These are phyloP conservation scores for Arabidopsis hybrid DNA, from an alignment of 441 rosid genomes.

Conservation along the genomic window DNA sequence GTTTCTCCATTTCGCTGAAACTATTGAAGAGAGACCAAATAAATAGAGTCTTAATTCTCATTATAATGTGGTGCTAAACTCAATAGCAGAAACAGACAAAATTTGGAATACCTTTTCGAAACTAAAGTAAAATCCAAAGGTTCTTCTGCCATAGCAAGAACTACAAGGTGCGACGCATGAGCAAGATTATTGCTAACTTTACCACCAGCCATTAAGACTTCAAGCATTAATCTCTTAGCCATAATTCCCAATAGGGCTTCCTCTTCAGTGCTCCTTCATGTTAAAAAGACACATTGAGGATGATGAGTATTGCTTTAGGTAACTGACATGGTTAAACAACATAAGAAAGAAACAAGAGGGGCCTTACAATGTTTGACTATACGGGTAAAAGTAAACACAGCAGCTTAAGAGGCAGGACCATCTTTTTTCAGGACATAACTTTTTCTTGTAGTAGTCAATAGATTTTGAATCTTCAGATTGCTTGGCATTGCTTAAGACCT, in stretches of 20 bases:
- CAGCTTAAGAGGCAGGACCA: conserved; percentile 81
- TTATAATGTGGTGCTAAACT: conserved; percentile 6
- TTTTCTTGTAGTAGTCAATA: conserved; percentile 65
- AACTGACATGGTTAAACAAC: conserved; percentile 27
- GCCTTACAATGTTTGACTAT: conserved; percentile 59
- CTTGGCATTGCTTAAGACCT: conserved; percentile 80
- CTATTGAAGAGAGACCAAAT: conserved; percentile 46
- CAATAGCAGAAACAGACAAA: neutral
- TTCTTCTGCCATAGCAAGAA: conserved; percentile 59
- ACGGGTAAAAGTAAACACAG: conserved; percentile 61
- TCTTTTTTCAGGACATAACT: conserved; percentile 71
- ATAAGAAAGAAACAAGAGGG: conserved; percentile 22
- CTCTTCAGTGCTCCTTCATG: conserved; percentile 64
- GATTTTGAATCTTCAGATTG: conserved; percentile 55
- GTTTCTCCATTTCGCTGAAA: conserved; percentile 58
- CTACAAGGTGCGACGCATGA: conserved; percentile 79
- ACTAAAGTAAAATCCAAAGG: conserved; percentile 57
- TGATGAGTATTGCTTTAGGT: conserved; percentile 35
- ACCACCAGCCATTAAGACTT: conserved; percentile 85
- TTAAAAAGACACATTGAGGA: conserved; percentile 18
- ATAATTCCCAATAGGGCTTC: conserved; percentile 60
- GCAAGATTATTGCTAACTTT: conserved; percentile 64
- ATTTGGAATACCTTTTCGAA: conserved; percentile 54
- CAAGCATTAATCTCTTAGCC: conserved; percentile 77
- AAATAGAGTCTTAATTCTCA: conserved; percentile 6